Percentiles rank a stretch among this genome's conserved stretches.
phyloP scores from a whole-genome alignment of 106 monocot genomes.

The Dendrobium nobile region DNA sequence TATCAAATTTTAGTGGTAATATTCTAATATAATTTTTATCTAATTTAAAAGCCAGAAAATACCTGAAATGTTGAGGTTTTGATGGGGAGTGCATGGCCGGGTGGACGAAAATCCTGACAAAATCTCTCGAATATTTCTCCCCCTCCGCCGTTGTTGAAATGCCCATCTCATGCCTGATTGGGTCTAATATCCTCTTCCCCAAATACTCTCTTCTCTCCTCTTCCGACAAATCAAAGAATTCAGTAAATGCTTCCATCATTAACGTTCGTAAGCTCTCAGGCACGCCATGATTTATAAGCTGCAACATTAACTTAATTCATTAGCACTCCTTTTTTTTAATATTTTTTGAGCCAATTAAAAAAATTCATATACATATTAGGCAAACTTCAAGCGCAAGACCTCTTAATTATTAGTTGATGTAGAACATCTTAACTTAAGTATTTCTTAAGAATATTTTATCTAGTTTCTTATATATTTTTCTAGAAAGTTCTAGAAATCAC shows the following conservation, averaged over 20 bases:
- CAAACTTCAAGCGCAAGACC: too few relatives aligned
- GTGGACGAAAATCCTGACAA: conserved; percentile 44
- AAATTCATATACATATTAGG: too few relatives aligned
- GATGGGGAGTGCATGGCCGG: conserved; percentile 43
- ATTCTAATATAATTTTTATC: too few relatives aligned
- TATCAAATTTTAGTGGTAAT: too few relatives aligned
- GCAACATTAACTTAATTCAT: not conserved
- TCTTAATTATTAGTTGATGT: too few relatives aligned
- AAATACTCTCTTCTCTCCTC: conserved; percentile 47
- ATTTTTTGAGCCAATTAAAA: too few relatives aligned
- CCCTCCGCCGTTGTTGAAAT: conserved; percentile 37
- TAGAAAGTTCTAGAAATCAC: too few relatives aligned
- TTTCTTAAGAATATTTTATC: too few relatives aligned
- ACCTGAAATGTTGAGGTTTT: conserved; percentile 50
- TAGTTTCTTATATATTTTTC: too few relatives aligned
- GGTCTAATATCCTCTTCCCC: conserved; percentile 29
- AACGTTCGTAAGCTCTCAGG: conserved; percentile 12
- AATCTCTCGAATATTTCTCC: conserved; percentile 50
- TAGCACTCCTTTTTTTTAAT: too few relatives aligned
- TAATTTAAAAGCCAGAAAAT: not conserved
- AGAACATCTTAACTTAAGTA: too few relatives aligned
- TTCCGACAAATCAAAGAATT: conserved; percentile 24
- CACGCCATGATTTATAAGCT: conserved; percentile 47
- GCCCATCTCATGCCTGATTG: conserved; percentile 54
- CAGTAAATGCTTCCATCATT: not conserved